Percentiles rank a stretch among this genome's conserved stretches.
Conservation (phyloP, 768 basidiomycete genomes). For the Calocybe gangraenosa region DNA sequence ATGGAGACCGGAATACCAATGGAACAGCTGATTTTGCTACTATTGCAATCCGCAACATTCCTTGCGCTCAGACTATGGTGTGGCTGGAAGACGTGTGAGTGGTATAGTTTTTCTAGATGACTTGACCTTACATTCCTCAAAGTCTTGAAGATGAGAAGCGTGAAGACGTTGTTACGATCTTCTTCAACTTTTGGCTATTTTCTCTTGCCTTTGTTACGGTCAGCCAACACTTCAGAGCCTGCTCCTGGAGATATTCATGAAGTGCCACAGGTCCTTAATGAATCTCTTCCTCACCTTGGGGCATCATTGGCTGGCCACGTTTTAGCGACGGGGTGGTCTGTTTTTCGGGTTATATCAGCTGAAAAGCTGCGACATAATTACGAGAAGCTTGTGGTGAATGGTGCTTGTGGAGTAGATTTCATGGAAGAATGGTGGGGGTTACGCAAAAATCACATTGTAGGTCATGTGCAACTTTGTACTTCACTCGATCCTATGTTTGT, state of each 20-base stretch:
- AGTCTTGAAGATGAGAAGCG: slow-evolving; percentile 38
- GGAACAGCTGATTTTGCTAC: not conserved
- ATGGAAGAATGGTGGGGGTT: slow-evolving; percentile 40
- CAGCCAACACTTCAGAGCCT: slow-evolving; percentile 12
- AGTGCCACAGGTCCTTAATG: slow-evolving; percentile 37
- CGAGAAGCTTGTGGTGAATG: slow-evolving; percentile 27
- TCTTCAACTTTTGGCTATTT: slow-evolving; percentile 47
- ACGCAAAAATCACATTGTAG: slow-evolving; percentile 30
- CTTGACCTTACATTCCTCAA: not conserved
- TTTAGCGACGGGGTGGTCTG: slow-evolving; percentile 44
- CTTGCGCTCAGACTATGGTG: slow-evolving; percentile 38
- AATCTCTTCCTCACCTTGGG: slow-evolving; percentile 49
- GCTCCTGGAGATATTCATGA: slow-evolving; percentile 1
- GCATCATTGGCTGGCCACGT: slow-evolving; percentile 43
- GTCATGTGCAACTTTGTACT: slow-evolving; percentile 13
- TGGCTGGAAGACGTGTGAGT: slow-evolving; percentile 46
- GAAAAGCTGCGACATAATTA: slow-evolving; percentile 27
- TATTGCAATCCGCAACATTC: slow-evolving; percentile 9
- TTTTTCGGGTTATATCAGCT: slow-evolving; percentile 35
- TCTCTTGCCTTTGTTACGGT: slow-evolving; percentile 43
- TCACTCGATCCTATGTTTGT: not conserved
- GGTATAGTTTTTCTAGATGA: not conserved
- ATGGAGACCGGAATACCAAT: not conserved
- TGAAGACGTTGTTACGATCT: slow-evolving; percentile 43
- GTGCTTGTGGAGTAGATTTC: slow-evolving; percentile 36